A percentile compares a stretch with the other conserved stretches of the same genome.
phyloP scores from a whole-genome alignment of 192 early-diverging fungal genomes.

The Gonapodya prolifera region DNA sequence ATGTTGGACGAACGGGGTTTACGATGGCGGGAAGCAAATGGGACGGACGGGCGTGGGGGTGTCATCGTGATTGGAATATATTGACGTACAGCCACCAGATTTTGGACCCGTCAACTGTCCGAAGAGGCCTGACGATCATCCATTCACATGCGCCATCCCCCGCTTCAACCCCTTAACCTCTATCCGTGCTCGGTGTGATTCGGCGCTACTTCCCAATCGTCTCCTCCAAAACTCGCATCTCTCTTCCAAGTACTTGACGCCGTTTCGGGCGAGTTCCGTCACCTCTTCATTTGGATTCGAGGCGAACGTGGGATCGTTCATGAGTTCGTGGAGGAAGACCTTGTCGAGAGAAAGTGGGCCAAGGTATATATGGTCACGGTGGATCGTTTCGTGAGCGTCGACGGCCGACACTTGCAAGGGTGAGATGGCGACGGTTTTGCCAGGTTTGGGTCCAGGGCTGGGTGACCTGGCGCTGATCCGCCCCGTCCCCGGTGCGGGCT shows the following conservation, averaged over 20 bases:
- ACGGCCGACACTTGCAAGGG: not conserved
- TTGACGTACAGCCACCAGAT: no score
- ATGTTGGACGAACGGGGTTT: not conserved
- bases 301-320: not conserved
- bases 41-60: not conserved
- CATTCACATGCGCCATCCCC: not conserved
- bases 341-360: not conserved
- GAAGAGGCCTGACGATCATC: no score
- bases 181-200: not conserved
- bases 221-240: slow-evolving; percentile 2
- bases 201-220: not conserved
- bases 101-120: no score
- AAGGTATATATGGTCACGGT: not conserved
- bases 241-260: slow-evolving; percentile 2
- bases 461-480: not conserved
- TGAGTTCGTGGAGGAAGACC: not conserved
- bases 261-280: not conserved
- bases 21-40: not conserved
- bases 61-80: not conserved
- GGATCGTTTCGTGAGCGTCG: not conserved
- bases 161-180: not conserved
- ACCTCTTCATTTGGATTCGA: not conserved
- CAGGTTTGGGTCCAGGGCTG: not conserved
- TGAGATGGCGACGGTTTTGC: not conserved
- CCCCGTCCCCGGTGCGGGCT: not conserved